Percentiles rank a stretch among this genome's conserved stretches.
phyloP scores from a whole-genome alignment of 352 stramenopile species.

The Elongisporangium undulatum region DNA sequence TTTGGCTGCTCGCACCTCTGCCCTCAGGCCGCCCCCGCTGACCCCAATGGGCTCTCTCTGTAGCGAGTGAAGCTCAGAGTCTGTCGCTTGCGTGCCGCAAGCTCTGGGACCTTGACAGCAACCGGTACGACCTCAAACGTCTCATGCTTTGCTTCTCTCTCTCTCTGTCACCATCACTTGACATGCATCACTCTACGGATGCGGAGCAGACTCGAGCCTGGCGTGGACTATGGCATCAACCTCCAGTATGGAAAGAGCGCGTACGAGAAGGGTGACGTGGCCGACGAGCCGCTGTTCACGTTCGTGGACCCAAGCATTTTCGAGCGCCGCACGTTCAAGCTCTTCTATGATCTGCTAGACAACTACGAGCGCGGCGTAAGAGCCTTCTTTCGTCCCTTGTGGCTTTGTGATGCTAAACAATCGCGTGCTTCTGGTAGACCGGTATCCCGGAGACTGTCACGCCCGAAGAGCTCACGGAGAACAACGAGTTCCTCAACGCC shows the following conservation, averaged over 20 bases:
- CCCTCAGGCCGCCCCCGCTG: background rate
- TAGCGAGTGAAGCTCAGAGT: slow-evolving; percentile 36
- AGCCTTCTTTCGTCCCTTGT: background rate
- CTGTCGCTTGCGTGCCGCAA: slow-evolving; percentile 78
- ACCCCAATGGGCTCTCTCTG: slow-evolving; percentile 1
- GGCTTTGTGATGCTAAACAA: background rate
- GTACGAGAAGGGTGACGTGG: slow-evolving; percentile 86
- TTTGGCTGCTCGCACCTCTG: background rate
- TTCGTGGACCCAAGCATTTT: slow-evolving; percentile 86
- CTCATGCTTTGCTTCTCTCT: background rate
- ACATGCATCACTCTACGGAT: background rate
- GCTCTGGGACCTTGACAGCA: slow-evolving; percentile 92
- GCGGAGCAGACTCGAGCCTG: slow-evolving; percentile 61
- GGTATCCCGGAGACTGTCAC: slow-evolving; percentile 88
- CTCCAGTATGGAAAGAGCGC: slow-evolving; percentile 91
- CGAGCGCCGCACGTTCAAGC: slow-evolving; percentile 86
- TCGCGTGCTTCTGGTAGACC: slow-evolving; percentile 29
- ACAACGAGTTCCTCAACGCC: slow-evolving; percentile 89
- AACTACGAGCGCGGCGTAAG: slow-evolving; percentile 82
- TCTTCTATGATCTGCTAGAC: slow-evolving; percentile 90
- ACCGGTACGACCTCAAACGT: slow-evolving; percentile 59
- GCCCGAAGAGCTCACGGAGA: slow-evolving; percentile 85
- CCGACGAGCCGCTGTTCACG: slow-evolving; percentile 88
- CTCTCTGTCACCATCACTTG: background rate
- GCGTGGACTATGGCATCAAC: slow-evolving; percentile 92